Evolutionary conservation across 129 eudicot genomes (phyloP), one percentile per base, ranked within the genome.

Genomic region (Centella asiatica): DNA sequence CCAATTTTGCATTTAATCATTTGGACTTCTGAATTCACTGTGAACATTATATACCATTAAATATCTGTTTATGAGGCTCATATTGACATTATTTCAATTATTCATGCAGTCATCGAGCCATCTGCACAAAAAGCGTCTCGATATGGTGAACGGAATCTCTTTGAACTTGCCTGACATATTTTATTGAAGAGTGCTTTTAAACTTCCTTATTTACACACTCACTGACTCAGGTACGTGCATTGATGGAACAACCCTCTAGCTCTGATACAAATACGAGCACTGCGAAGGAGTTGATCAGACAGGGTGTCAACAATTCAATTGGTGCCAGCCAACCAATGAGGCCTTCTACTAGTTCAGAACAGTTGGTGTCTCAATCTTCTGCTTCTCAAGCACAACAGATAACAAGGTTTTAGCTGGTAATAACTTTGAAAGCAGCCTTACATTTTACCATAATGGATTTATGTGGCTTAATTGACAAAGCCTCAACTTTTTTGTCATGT

Each of bases 261-360:
- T 58, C 90, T 33, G 89, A 83, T 57, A 42, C 86, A 67, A 77
- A 69, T 60, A 33, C 68, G 63, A 78, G 42, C 67, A 78, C 68
- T 58, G 60, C 72, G 27, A 72, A 72, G 59, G 84, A 74, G 47
- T 54, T 73, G 60, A 71, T 20, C 25, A 71, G 80, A 60, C 85
- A 67, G 47, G 90, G 69, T 68, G 67, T 71, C 18, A 73, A 80
- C 42, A 81, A 73, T 58, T 76, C 74, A 13, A 78, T 72, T 69
- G 89, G 76, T 67, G 58, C 71, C 56, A 86, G 62, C 73, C 83
- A 71, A 58, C 57, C 77, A 76, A 83, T 71, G 24, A 79, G 89
- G 62, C 76, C 97, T 71, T 78, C 97, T 58, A 76, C 88, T 58
- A 84, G 85, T 77, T 75, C 95, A 28, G 97, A 86, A 53, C 90